Percentiles rank a stretch among this genome's conserved stretches.
Conservation (phyloP, 2,329 filamentous ascomycete genomes). For the Fusarium drepaniforme region DNA sequence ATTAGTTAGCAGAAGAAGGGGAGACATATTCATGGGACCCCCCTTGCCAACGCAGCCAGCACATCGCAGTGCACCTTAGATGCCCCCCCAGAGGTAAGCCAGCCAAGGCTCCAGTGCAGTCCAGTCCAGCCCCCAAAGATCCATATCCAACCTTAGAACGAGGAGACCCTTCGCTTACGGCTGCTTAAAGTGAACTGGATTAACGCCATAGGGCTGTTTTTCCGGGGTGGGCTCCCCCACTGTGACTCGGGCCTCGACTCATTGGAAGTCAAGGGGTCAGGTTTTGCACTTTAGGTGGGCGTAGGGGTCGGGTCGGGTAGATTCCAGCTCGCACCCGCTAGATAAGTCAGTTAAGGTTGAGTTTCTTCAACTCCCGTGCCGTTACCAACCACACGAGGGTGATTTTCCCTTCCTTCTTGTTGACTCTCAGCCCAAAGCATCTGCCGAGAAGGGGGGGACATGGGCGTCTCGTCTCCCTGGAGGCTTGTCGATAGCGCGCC, state of each 20-base stretch:
- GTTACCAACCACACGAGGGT: background rate
- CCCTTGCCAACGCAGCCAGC: background rate
- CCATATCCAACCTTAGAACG: too few species aligned
- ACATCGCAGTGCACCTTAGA: background rate
- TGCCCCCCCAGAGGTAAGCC: background rate
- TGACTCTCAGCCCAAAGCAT: background rate
- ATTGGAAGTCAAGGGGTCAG: background rate
- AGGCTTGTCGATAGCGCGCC: slow-evolving; percentile 15
- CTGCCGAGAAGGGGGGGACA: background rate
- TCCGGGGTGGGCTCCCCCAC: background rate
- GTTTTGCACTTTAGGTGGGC: background rate
- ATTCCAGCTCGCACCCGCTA: background rate
- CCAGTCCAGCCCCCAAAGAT: slow-evolving; percentile 5
- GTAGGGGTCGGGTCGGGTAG: background rate
- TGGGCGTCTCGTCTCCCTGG: background rate
- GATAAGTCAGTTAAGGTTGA: background rate
- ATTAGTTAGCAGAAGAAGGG: background rate
- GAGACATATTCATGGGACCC: slow-evolving; percentile 1
- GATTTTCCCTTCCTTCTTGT: background rate
- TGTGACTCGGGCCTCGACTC: background rate
- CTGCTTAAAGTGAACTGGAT: slow-evolving; percentile 3
- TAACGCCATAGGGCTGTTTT: slow-evolving; percentile 18
- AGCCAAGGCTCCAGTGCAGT: slow-evolving; percentile 7
- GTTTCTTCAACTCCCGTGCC: slow-evolving; percentile 8
- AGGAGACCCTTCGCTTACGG: background rate